Evolutionary conservation across 352 stramenopile genomes (phyloP).

Genomic region (Pythium folliculosum): DNA sequence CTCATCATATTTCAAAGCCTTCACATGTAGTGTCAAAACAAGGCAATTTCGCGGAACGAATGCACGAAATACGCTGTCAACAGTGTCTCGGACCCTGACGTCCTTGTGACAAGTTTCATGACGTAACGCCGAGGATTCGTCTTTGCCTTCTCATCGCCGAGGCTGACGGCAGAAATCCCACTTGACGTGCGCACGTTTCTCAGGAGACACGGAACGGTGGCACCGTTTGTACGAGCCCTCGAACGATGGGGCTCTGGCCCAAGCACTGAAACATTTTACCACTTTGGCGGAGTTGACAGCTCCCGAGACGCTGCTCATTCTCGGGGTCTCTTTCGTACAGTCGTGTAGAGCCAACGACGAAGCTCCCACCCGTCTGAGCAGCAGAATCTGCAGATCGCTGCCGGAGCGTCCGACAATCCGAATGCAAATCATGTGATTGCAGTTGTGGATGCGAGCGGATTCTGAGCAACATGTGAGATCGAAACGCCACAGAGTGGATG

Average conservation of each 20-base stretch:
- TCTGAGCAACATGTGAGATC: no score
- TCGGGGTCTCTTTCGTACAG: neutral
- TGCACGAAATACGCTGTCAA: neutral
- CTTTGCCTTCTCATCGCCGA: neutral
- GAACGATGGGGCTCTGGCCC: no score
- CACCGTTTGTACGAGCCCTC: no score
- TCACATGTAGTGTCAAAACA: neutral
- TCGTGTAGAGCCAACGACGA: no score
- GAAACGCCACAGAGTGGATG: neutral
- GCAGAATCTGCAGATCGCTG: no score
- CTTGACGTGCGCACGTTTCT: neutral
- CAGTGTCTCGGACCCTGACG: neutral
- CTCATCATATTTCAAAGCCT: neutral
- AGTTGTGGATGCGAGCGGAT: no score
- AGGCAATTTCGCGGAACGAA: neutral
- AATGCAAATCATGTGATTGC: no score
- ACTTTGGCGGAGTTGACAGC: neutral
- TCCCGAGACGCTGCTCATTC: neutral
- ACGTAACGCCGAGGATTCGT: neutral
- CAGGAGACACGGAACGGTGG: neutral
- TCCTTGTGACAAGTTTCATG: slow-evolving; percentile 6
- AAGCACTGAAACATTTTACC: no score
- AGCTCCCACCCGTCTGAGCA: no score
- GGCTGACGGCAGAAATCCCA: neutral
- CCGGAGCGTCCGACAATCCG: no score